A percentile compares a stretch with the other conserved stretches of the same genome.
Conservation (phyloP, 2,329 filamentous ascomycete species). For the Leptographium procerum region DNA sequence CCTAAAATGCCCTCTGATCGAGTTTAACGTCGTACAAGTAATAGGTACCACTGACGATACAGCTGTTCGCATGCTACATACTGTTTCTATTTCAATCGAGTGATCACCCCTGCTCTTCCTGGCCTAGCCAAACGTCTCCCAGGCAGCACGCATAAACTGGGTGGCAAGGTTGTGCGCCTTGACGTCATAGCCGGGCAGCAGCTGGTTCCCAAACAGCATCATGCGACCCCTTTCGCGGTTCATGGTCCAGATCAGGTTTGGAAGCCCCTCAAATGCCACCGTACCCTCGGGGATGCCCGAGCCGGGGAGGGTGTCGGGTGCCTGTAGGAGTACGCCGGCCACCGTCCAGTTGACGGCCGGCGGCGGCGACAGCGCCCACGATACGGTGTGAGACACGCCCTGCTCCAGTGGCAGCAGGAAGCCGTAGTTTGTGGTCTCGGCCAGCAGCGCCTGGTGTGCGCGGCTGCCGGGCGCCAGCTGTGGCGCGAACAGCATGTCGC, state of each 20-base stretch:
- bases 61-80: no score
- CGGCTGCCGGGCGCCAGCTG: conserved; percentile 1
- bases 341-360: conserved; percentile 4
- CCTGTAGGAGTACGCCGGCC: not conserved
- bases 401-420: not conserved
- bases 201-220: conserved; percentile 7
- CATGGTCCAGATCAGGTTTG: conserved; percentile 8
- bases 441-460: conserved; percentile 2
- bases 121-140: not conserved
- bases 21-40: no score
- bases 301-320: not conserved
- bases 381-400: not conserved
- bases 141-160: not conserved
- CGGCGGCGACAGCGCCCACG: not conserved
- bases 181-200: conserved; percentile 2
- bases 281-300: conserved; percentile 3
- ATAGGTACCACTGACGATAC: no score
- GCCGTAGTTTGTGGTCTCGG: conserved; percentile 3
- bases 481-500: conserved; percentile 4
- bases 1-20: no score
- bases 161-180: not conserved
- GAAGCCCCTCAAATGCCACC: conserved; percentile 4
- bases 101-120: no score
- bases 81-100: no score
- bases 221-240: conserved; percentile 5